These are phyloP conservation scores for Galerina sulciceps DNA, from an alignment of 768 basidiomycete species.

Conservation along the genomic window DNA sequence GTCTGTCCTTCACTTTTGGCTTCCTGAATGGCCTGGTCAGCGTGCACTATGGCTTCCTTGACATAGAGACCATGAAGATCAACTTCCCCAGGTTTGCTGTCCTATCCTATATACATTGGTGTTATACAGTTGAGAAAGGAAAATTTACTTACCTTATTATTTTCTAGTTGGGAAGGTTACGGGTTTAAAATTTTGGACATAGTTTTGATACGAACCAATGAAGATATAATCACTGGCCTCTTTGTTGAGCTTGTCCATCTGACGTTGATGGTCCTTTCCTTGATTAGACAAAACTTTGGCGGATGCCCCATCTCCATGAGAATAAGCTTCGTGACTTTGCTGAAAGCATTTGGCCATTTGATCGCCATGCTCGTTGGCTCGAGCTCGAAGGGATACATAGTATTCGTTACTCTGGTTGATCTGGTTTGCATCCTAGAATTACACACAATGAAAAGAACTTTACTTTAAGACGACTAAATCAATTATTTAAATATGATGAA, in stretches of 20 bases:
- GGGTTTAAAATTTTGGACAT: neutral
- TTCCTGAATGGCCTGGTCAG: conserved; percentile 70
- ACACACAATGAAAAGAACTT: neutral
- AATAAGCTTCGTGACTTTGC: conserved; percentile 77
- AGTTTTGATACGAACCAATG: conserved; percentile 48
- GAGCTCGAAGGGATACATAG: conserved; percentile 71
- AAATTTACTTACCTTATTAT: conserved; percentile 60
- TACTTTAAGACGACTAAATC: neutral
- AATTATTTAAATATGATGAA: neutral
- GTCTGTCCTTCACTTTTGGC: conserved; percentile 66
- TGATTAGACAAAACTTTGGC: conserved; percentile 84
- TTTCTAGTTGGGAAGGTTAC: conserved; percentile 49
- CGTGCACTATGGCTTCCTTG: conserved; percentile 82
- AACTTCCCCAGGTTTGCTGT: conserved; percentile 73
- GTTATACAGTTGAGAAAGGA: neutral
- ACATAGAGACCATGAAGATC: conserved; percentile 94
- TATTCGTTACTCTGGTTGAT: conserved; percentile 70
- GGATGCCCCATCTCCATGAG: conserved; percentile 67
- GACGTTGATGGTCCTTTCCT: conserved; percentile 77
- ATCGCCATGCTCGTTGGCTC: conserved; percentile 82
- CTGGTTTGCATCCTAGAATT: conserved; percentile 54
- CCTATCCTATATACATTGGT: conserved; percentile 35
- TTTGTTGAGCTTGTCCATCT: conserved; percentile 80
- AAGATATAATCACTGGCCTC: conserved; percentile 92
- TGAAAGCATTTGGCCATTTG: conserved; percentile 74